Evolutionary conservation across 768 basidiomycete species (phyloP).

Genomic region (Rhizopogon vesiculosus): DNA sequence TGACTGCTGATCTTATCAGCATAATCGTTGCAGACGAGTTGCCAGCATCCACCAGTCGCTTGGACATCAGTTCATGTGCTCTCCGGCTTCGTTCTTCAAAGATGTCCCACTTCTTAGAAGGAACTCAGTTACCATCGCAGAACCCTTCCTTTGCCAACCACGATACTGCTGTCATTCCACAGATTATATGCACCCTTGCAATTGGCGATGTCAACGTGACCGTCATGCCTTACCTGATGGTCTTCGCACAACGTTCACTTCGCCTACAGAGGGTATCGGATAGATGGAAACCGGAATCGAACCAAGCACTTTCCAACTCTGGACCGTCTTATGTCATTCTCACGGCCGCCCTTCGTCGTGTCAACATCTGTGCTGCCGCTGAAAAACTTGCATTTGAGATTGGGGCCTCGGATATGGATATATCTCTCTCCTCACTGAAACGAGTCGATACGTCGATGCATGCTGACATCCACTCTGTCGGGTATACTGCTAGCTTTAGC

Average conservation of each 20-base stretch:
- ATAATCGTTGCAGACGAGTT: background rate
- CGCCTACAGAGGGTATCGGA: constrained; percentile 41
- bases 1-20: constrained; percentile 11
- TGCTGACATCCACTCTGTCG: background rate
- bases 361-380: constrained; percentile 61
- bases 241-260: constrained; percentile 51
- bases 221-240: constrained; percentile 55
- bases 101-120: constrained; percentile 1
- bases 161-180: constrained; percentile 8
- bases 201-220: constrained; percentile 37
- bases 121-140: constrained; percentile 10
- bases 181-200: constrained; percentile 29
- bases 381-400: constrained; percentile 68
- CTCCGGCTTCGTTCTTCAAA: constrained; percentile 17
- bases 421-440: constrained; percentile 30
- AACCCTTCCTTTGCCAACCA: constrained; percentile 7
- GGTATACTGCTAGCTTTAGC: constrained; percentile 18
- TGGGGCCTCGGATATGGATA: constrained; percentile 36
- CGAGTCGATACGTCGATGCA: constrained; percentile 6
- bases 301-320: background rate
- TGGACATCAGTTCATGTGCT: constrained; percentile 4
- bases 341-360: constrained; percentile 34
- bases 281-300: background rate
- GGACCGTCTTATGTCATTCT: constrained; percentile 29
- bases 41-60: constrained; percentile 16